These are phyloP conservation scores for Pichia sp. DNA, from an alignment of 1,139 yeast genomes.

Conservation along the genomic window DNA sequence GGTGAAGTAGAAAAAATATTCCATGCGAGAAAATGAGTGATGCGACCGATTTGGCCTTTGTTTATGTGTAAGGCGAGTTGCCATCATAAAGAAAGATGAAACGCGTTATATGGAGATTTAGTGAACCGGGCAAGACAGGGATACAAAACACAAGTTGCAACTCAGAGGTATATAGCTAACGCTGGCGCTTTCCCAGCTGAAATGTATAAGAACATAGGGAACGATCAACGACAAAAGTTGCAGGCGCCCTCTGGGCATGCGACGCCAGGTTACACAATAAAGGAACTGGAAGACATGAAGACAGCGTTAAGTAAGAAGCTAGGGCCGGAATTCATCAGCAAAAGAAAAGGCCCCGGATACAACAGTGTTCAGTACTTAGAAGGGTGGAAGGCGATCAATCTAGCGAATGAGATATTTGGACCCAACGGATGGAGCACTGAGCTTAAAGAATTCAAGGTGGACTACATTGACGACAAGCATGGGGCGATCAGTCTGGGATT, in stretches of 20 bases:
- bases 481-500: slow-evolving; percentile 60
- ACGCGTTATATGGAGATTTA: not conserved
- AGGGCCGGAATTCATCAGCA: slow-evolving; percentile 88
- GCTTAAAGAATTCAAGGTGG: slow-evolving; percentile 60
- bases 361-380: slow-evolving; percentile 65
- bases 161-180: not conserved
- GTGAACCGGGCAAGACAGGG: not conserved
- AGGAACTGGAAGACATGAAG: slow-evolving; percentile 41
- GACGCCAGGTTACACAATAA: slow-evolving; percentile 22
- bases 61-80: not conserved
- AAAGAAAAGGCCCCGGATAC: slow-evolving; percentile 75
- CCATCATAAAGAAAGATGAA: not conserved
- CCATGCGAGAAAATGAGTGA: not conserved
- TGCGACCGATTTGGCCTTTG: slow-evolving; percentile 1
- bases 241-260: slow-evolving; percentile 10
- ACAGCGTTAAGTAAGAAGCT: slow-evolving; percentile 52
- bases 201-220: slow-evolving; percentile 9
- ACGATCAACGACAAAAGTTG: slow-evolving; percentile 14
- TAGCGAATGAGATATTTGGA: slow-evolving; percentile 78
- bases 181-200: not conserved
- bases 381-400: slow-evolving; percentile 75
- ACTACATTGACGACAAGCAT: slow-evolving; percentile 60
- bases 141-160: too few species aligned
- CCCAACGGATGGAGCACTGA: slow-evolving; percentile 80
- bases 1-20: not conserved